Conservation (phyloP, 2,329 filamentous ascomycete genomes). For the Aspergillus quadricinctus region DNA sequence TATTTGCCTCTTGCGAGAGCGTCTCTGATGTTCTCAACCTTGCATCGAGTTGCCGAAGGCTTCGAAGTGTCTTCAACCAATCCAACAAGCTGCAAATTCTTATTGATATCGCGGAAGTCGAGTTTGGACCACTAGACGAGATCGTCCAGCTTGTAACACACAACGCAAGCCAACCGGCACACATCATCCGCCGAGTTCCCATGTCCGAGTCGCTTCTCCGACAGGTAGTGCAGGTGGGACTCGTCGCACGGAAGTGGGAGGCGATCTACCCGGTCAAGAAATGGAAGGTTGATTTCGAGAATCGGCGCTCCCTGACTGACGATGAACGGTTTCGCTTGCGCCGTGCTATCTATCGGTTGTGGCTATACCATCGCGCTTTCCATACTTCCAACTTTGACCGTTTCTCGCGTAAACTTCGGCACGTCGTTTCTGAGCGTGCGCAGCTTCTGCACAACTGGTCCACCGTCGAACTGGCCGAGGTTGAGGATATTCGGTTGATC, state of each 20-base stretch:
- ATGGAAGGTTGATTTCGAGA: conserved; percentile 56
- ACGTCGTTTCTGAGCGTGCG: conserved; percentile 49
- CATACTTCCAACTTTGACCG: conserved; percentile 51
- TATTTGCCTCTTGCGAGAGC: conserved; percentile 51
- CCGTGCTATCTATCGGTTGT: conserved; percentile 57
- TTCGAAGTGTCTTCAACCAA: conserved; percentile 49
- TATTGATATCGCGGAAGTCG: conserved; percentile 48
- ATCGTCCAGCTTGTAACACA: conserved; percentile 58
- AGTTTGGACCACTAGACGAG: conserved; percentile 57
- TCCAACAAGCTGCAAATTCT: conserved; percentile 54
- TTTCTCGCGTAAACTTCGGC: conserved; percentile 45
- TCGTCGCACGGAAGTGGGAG: conserved; percentile 54
- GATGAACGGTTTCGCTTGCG: conserved; percentile 50
- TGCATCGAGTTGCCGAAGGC: conserved; percentile 51
- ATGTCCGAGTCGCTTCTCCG: conserved; percentile 53
- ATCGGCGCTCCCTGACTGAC: conserved; percentile 49
- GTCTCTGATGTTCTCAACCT: conserved; percentile 53
- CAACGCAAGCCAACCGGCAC: conserved; percentile 56
- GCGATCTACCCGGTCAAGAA: conserved; percentile 61
- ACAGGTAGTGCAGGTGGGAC: conserved; percentile 52
- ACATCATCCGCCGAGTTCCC: conserved; percentile 49
- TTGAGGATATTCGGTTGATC: conserved; percentile 55
- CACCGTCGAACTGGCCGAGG: conserved; percentile 53
- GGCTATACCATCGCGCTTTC: conserved; percentile 58
- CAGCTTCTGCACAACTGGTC: conserved; percentile 57